A percentile compares a stretch with the other conserved stretches of the same genome.
phyloP scores from a whole-genome alignment of 2,329 filamentous ascomycete genomes.

The Zasmidium cellare region DNA sequence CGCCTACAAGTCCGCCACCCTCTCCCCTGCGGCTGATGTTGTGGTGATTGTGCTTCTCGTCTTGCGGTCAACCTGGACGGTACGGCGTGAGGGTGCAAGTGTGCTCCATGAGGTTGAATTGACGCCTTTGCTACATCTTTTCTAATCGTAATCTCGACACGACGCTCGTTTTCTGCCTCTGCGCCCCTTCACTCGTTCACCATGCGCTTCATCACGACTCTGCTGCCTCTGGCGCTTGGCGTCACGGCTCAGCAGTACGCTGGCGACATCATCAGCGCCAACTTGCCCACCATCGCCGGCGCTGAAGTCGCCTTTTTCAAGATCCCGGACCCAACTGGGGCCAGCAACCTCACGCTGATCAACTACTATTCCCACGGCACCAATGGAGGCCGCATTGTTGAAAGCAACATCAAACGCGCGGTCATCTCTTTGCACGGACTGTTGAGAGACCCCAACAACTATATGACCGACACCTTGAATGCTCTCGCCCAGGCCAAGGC shows the following conservation, averaged over 20 bases:
- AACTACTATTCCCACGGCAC: conserved; percentile 33
- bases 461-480: conserved; percentile 30
- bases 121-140: background rate
- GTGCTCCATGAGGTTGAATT: background rate
- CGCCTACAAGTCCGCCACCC: background rate
- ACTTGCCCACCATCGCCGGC: conserved; percentile 20
- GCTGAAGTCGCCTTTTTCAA: conserved; percentile 35
- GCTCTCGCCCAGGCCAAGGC: conserved; percentile 31
- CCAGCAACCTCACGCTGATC: conserved; percentile 30
- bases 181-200: background rate
- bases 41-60: background rate
- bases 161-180: conserved; percentile 7
- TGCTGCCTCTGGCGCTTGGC: conserved; percentile 5
- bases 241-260: conserved; percentile 25
- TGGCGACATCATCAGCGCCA: conserved; percentile 25
- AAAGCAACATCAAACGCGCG: conserved; percentile 29
- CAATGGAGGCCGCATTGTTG: conserved; percentile 23
- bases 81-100: too few species aligned
- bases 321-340: conserved; percentile 27
- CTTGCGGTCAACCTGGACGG: background rate
- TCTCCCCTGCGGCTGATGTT: background rate
- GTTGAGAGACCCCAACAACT: conserved; percentile 29
- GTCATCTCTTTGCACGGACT: conserved; percentile 34
- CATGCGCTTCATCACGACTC: conserved; percentile 5
- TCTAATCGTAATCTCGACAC: conserved; percentile 1